phyloP scores from a whole-genome alignment of 495 filamentous ascomycete species.

The Umbilicaria muhlenbergii region DNA sequence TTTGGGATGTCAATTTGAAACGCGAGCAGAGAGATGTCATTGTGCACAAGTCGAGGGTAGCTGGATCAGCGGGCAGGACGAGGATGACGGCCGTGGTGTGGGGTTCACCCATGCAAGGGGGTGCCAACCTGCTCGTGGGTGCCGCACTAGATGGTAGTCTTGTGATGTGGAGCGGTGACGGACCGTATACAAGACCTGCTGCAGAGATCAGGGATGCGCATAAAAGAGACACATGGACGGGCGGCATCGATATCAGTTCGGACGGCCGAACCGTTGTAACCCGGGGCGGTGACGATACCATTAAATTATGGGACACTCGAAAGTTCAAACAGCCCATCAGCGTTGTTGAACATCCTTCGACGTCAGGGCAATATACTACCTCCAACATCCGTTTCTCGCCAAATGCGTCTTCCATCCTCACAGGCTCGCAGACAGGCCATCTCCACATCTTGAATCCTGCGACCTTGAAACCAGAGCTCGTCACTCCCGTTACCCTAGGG shows the following conservation, averaged over 20 bases:
- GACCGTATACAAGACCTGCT: slow-evolving; percentile 71
- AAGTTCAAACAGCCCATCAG: slow-evolving; percentile 86
- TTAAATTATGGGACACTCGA: slow-evolving; percentile 87
- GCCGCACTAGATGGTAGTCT: slow-evolving; percentile 81
- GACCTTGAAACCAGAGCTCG: slow-evolving; percentile 66
- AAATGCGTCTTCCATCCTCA: slow-evolving; percentile 64
- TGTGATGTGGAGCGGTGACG: slow-evolving; percentile 83
- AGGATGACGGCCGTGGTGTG: slow-evolving; percentile 88
- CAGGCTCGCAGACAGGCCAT: slow-evolving; percentile 73
- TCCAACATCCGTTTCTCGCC: slow-evolving; percentile 83
- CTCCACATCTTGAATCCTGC: slow-evolving; percentile 88
- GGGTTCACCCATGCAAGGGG: slow-evolving; percentile 64
- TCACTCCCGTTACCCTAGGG: slow-evolving; percentile 72
- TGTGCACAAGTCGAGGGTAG: slow-evolving; percentile 77
- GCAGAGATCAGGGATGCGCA: slow-evolving; percentile 82
- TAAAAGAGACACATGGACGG: slow-evolving; percentile 72
- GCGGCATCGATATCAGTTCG: slow-evolving; percentile 77
- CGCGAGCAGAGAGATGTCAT: slow-evolving; percentile 82
- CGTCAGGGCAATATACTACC: slow-evolving; percentile 65
- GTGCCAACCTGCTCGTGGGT: slow-evolving; percentile 64
- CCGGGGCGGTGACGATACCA: slow-evolving; percentile 75
- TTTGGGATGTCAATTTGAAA: slow-evolving; percentile 89
- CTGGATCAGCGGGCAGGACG: slow-evolving; percentile 76
- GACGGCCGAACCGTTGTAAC: slow-evolving; percentile 85
- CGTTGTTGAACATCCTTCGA: slow-evolving; percentile 64